phyloP scores from a whole-genome alignment of 2,329 filamentous ascomycete species.

The Lachnellula willkommii region DNA sequence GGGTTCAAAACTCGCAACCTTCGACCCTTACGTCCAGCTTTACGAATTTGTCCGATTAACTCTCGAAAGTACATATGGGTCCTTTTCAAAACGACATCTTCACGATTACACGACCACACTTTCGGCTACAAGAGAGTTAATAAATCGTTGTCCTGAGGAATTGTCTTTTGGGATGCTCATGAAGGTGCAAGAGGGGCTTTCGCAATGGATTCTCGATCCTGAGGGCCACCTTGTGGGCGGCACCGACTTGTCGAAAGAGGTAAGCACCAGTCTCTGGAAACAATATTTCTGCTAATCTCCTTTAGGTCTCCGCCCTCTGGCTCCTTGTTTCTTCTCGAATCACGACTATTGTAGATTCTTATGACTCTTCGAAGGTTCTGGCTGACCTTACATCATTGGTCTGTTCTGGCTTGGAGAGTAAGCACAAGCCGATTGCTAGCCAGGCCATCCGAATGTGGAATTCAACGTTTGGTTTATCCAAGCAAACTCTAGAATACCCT shows the following conservation, averaged over 20 bases:
- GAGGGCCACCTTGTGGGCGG: slow-evolving; percentile 39
- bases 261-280: slow-evolving; percentile 34
- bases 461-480: slow-evolving; percentile 55
- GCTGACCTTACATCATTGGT: slow-evolving; percentile 50
- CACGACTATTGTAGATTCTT: slow-evolving; percentile 34
- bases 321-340: slow-evolving; percentile 37
- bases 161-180: slow-evolving; percentile 52
- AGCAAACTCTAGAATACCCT: slow-evolving; percentile 56
- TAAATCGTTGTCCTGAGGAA: slow-evolving; percentile 38
- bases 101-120: slow-evolving; percentile 49
- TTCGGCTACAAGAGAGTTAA: slow-evolving; percentile 28
- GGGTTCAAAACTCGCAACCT: slow-evolving; percentile 38
- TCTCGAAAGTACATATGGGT: slow-evolving; percentile 47
- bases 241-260: slow-evolving; percentile 39
- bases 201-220: slow-evolving; percentile 59
- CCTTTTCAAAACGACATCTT: slow-evolving; percentile 36
- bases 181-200: slow-evolving; percentile 57
- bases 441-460: slow-evolving; percentile 63
- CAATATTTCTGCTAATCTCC: slow-evolving; percentile 24
- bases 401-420: slow-evolving; percentile 53
- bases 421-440: slow-evolving; percentile 49
- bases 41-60: slow-evolving; percentile 54
- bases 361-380: slow-evolving; percentile 39
- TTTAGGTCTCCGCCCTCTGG: slow-evolving; percentile 47
- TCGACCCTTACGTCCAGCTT: slow-evolving; percentile 61